A percentile compares a stretch with the other conserved stretches of the same genome.
phyloP scores from a whole-genome alignment of 805 yeast species.

The Teunomyces barrocoloradensis region DNA sequence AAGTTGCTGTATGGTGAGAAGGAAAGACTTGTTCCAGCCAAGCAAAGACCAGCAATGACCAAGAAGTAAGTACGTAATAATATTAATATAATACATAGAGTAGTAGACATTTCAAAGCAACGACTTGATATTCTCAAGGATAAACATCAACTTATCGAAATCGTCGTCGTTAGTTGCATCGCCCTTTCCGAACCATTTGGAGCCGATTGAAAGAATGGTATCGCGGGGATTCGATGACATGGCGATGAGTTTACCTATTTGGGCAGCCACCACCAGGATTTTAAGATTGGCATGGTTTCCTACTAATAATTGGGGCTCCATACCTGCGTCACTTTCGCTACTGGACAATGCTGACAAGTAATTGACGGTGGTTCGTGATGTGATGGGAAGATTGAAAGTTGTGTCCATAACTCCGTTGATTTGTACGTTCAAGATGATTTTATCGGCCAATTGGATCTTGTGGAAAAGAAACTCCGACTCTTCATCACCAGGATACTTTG shows the following conservation, averaged over 20 bases:
- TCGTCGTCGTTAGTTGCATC: slow-evolving; percentile 30
- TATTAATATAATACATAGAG: neutral
- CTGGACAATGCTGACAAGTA: slow-evolving; percentile 1
- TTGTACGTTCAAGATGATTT: slow-evolving; percentile 36
- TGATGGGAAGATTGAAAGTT: slow-evolving; percentile 35
- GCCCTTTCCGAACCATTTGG: slow-evolving; percentile 45
- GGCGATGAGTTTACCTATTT: slow-evolving; percentile 43
- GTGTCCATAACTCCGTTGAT: slow-evolving; percentile 49
- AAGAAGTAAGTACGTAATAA: slow-evolving; percentile 22
- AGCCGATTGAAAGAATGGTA: slow-evolving; percentile 44
- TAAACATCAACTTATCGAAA: slow-evolving; percentile 45
- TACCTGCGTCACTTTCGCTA: slow-evolving; percentile 25
- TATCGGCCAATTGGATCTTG: slow-evolving; percentile 35
- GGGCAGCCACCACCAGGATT: slow-evolving; percentile 47
- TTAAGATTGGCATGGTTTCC: slow-evolving; percentile 50
- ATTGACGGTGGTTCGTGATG: slow-evolving; percentile 19
- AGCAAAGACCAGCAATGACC: slow-evolving; percentile 45
- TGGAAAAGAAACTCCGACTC: slow-evolving; percentile 17
- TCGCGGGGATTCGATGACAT: slow-evolving; percentile 33
- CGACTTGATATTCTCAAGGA: slow-evolving; percentile 28
- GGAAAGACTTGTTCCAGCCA: slow-evolving; percentile 71
- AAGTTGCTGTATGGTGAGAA: slow-evolving; percentile 70
- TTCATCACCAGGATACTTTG: slow-evolving; percentile 3
- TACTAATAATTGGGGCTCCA: slow-evolving; percentile 45
- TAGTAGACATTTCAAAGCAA: neutral